These are phyloP conservation scores for Cyamopsis tetragonoloba DNA, from an alignment of 306 rosid species.

Conservation along the genomic window DNA sequence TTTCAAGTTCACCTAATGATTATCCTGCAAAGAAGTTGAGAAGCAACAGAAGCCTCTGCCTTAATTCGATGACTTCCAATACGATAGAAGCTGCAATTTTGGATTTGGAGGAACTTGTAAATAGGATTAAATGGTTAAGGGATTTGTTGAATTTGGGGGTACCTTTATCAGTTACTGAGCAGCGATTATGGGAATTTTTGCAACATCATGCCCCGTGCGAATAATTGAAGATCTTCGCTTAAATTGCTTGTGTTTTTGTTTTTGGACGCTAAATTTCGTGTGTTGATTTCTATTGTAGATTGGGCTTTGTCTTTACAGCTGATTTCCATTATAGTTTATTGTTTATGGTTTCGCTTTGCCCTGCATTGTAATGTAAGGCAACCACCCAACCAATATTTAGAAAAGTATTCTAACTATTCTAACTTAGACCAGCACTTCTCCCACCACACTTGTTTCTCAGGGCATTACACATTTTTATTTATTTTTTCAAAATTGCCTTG, in stretches of 20 bases:
- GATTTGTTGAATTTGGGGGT: slow-evolving; percentile 39
- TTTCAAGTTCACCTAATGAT: slow-evolving; percentile 31
- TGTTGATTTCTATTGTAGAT: too few species aligned
- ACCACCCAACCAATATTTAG: too few species aligned
- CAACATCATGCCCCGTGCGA: slow-evolving; percentile 34
- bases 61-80: slow-evolving; percentile 45
- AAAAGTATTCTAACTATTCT: too few species aligned
- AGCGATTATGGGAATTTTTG: slow-evolving; percentile 53
- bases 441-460: too few species aligned
- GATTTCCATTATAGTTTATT: not conserved
- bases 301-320: not conserved
- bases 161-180: slow-evolving; percentile 32
- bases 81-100: slow-evolving; percentile 54
- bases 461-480: too few species aligned
- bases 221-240: slow-evolving; percentile 21
- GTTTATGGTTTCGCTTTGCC: not conserved
- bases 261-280: not conserved
- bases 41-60: slow-evolving; percentile 26
- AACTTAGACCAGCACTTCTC: too few species aligned
- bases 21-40: slow-evolving; percentile 40
- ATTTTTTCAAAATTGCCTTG: too few species aligned
- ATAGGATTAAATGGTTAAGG: slow-evolving; percentile 66
- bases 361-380: too few species aligned
- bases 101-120: slow-evolving; percentile 81
- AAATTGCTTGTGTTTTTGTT: not conserved